Conservation (phyloP, 78 protist genomes). For the Acrasis kona region DNA sequence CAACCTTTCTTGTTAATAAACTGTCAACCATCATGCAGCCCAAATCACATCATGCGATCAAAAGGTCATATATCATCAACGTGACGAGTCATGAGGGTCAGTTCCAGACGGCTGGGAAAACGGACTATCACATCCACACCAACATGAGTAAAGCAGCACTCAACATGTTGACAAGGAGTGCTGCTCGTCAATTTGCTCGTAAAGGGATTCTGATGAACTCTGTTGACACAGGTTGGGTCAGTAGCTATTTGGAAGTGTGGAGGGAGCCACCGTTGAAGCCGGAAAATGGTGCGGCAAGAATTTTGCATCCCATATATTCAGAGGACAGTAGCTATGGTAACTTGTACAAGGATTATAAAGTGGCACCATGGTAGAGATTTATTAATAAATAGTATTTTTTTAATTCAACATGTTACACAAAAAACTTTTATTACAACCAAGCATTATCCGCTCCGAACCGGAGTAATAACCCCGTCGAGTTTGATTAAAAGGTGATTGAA, state of each 20-base stretch:
- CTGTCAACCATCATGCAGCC: constrained; percentile 25
- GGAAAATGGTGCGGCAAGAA: not conserved
- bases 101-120: constrained; percentile 35
- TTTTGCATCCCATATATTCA: not conserved
- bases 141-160: constrained; percentile 87
- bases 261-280: not conserved
- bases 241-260: not conserved
- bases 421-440: too few species aligned
- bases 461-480: too few species aligned
- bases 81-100: constrained; percentile 88
- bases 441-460: too few species aligned
- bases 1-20: constrained; percentile 10
- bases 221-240: constrained; percentile 75
- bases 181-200: constrained; percentile 40
- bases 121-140: constrained; percentile 87
- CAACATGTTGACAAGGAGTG: constrained; percentile 89
- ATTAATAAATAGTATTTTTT: too few species aligned
- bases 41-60: constrained; percentile 6
- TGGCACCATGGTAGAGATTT: not conserved
- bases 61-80: constrained; percentile 58
- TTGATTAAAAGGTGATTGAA: too few species aligned
- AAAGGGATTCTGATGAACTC: constrained; percentile 62
- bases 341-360: not conserved
- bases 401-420: too few species aligned
- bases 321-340: not conserved